Evolutionary conservation across 768 basidiomycete genomes (phyloP).

Genomic region (Cystofilobasidium ferigula): DNA sequence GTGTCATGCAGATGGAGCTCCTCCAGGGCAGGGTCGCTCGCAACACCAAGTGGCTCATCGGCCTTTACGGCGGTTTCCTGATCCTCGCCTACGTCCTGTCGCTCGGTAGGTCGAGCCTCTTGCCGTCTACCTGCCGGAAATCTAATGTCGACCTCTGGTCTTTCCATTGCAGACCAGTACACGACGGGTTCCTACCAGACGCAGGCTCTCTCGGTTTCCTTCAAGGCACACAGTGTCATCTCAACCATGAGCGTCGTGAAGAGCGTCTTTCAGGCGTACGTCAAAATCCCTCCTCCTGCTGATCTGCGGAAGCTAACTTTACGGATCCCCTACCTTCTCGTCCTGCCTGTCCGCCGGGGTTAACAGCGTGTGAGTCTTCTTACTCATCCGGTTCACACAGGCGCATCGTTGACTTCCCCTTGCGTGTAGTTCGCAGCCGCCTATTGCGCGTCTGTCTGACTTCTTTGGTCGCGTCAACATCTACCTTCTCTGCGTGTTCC

Average conservation of each 20-base stretch:
- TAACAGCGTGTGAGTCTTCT: too few species aligned
- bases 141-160: neutral
- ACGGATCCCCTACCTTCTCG: neutral
- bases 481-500: constrained; percentile 33
- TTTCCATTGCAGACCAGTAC: constrained; percentile 31
- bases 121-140: neutral
- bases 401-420: neutral
- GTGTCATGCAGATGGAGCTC: constrained; percentile 35
- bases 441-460: constrained; percentile 37
- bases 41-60: constrained; percentile 28
- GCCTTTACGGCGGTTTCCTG: constrained; percentile 33
- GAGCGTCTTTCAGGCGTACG: constrained; percentile 34
- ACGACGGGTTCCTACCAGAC: constrained; percentile 30
- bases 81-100: constrained; percentile 34
- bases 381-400: too few species aligned
- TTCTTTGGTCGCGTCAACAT: constrained; percentile 34
- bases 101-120: constrained; percentile 29
- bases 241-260: constrained; percentile 34
- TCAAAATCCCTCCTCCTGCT: neutral
- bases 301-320: neutral
- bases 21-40: constrained; percentile 27
- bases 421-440: constrained; percentile 33
- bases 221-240: constrained; percentile 33
- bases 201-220: constrained; percentile 32
- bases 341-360: too few species aligned